Percentiles rank a stretch among this genome's conserved stretches.
phyloP scores from a whole-genome alignment of 495 filamentous ascomycete species.

The Hypoxylon rickii region DNA sequence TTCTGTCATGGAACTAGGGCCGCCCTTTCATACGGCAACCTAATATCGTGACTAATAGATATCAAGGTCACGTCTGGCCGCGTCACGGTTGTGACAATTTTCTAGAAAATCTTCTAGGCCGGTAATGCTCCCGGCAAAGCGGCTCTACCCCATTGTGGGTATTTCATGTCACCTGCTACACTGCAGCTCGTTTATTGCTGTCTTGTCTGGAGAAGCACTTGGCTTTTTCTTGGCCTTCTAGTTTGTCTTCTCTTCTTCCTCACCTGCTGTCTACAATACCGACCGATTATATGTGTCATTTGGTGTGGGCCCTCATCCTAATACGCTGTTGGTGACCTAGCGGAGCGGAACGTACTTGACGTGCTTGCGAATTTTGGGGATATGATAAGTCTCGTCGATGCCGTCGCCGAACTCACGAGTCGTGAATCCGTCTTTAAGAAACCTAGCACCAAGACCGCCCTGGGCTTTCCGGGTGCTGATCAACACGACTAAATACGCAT shows the following conservation, averaged over 20 bases:
- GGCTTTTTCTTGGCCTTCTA: slow-evolving; percentile 23
- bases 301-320: background rate
- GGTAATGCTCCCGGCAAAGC: slow-evolving; percentile 17
- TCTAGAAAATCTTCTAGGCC: slow-evolving; percentile 25
- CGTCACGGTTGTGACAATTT: slow-evolving; percentile 21
- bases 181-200: slow-evolving; percentile 24
- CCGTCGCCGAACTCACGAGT: background rate
- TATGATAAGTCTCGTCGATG: background rate
- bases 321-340: background rate
- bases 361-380: too few species aligned
- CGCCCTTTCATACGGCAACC: slow-evolving; percentile 2
- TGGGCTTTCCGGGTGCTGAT: slow-evolving; percentile 21
- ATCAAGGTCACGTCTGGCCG: slow-evolving; percentile 8
- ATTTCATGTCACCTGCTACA: slow-evolving; percentile 9
- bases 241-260: slow-evolving; percentile 10
- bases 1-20: background rate
- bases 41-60: slow-evolving; percentile 21
- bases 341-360: background rate
- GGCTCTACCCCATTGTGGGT: slow-evolving; percentile 9
- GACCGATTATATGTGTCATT: slow-evolving; percentile 8
- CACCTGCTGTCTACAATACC: slow-evolving; percentile 3
- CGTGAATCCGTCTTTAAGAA: background rate
- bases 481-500: slow-evolving; percentile 4
- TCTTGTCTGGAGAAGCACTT: slow-evolving; percentile 16
- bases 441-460: background rate